Evolutionary conservation across 768 basidiomycete species (phyloP).

Genomic region (Harrya chromipes): DNA sequence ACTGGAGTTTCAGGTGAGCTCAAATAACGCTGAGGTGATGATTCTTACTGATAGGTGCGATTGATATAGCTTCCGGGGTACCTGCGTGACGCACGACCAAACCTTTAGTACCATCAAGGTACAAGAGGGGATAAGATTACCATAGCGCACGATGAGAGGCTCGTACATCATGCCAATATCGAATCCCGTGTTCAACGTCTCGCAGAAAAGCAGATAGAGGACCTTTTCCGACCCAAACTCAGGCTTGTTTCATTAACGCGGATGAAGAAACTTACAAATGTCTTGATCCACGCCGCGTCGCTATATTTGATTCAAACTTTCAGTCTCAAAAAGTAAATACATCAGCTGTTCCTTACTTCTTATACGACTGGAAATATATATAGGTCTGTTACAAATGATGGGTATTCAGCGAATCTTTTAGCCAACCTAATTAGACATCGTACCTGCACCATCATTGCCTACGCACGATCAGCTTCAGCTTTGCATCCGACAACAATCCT

Average conservation of each 20-base stretch:
- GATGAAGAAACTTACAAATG: constrained; percentile 34
- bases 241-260: background rate
- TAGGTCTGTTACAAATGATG: constrained; percentile 32
- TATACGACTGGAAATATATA: constrained; percentile 44
- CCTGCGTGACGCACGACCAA: constrained; percentile 22
- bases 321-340: background rate
- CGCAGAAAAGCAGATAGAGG: constrained; percentile 41
- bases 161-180: constrained; percentile 45
- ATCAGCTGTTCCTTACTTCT: constrained; percentile 26
- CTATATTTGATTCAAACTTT: constrained; percentile 22
- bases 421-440: background rate
- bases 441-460: constrained; percentile 13
- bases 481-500: background rate
- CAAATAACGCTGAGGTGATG: constrained; percentile 19
- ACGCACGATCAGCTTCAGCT: background rate
- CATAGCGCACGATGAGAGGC: constrained; percentile 45
- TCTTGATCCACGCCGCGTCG: constrained; percentile 45
- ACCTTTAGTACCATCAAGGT: too few species aligned
- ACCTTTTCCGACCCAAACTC: constrained; percentile 31
- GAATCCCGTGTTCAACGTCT: constrained; percentile 47
- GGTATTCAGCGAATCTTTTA: background rate
- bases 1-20: constrained; percentile 6
- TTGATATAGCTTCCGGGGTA: background rate
- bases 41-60: constrained; percentile 1
- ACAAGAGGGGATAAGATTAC: constrained; percentile 20